A percentile compares a stretch with the other conserved stretches of the same genome.
Conservation (phyloP, 768 basidiomycete genomes). For the Collybia mongolica region DNA sequence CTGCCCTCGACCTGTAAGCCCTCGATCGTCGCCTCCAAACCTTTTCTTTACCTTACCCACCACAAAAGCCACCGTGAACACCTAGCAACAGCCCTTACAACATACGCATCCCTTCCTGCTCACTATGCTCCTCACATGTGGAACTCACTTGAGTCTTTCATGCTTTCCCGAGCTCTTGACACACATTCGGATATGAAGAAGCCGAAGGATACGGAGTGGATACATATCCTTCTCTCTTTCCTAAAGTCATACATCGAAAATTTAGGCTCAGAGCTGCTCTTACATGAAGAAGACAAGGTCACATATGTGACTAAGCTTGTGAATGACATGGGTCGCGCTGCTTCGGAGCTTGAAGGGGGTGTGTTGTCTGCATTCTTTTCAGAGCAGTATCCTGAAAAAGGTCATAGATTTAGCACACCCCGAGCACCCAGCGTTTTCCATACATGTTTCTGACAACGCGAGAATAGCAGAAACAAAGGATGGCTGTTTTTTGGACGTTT, state of each 20-base stretch:
- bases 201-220: conserved; percentile 74
- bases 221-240: conserved; percentile 74
- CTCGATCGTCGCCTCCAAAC: neutral
- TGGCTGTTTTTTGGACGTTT: conserved; percentile 58
- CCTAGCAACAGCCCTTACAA: conserved; percentile 58
- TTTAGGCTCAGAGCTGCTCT: conserved; percentile 48
- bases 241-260: conserved; percentile 67
- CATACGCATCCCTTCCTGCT: conserved; percentile 79
- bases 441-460: conserved; percentile 48
- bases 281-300: conserved; percentile 48
- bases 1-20: conserved; percentile 85
- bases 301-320: conserved; percentile 55
- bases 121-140: conserved; percentile 84
- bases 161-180: conserved; percentile 73
- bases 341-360: conserved; percentile 57
- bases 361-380: conserved; percentile 8
- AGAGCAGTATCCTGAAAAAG: neutral
- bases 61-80: conserved; percentile 62
- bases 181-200: conserved; percentile 59
- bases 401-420: conserved; percentile 60
- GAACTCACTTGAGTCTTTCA: conserved; percentile 76
- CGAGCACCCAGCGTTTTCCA: conserved; percentile 67
- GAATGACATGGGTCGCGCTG: conserved; percentile 44
- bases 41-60: neutral
- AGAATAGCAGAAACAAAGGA: conserved; percentile 59